Conservation (phyloP, 2,329 filamentous ascomycete species). For the Fusarium irregulare region DNA sequence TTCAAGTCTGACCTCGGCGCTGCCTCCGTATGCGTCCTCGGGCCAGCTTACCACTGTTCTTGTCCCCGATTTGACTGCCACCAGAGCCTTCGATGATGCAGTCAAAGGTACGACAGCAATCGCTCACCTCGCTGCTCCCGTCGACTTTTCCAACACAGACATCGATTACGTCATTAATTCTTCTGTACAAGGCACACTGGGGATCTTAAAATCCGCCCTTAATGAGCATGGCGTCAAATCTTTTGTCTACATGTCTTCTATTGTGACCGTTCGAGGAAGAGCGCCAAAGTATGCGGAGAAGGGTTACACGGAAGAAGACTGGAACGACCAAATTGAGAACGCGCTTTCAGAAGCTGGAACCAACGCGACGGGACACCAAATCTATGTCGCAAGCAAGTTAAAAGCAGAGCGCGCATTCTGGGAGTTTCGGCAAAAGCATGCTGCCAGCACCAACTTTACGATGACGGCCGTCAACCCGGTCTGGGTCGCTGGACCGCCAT, state of each 20-base stretch:
- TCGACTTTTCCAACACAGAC: slow-evolving; percentile 12
- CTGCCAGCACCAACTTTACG: background rate
- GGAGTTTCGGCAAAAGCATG: slow-evolving; percentile 1
- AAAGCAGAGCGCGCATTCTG: slow-evolving; percentile 26
- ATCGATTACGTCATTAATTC: slow-evolving; percentile 21
- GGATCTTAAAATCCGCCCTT: background rate
- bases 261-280: slow-evolving; percentile 3
- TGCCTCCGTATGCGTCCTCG: slow-evolving; percentile 1
- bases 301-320: slow-evolving; percentile 17
- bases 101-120: background rate
- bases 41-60: background rate
- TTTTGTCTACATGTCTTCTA: slow-evolving; percentile 16
- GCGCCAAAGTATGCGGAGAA: background rate
- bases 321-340: slow-evolving; percentile 23
- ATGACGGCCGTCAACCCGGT: slow-evolving; percentile 25
- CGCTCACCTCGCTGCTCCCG: slow-evolving; percentile 15
- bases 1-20: slow-evolving; percentile 6
- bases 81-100: slow-evolving; percentile 10
- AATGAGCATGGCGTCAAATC: background rate
- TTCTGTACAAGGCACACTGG: slow-evolving; percentile 11
- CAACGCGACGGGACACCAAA: slow-evolving; percentile 9
- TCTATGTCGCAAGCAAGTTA: slow-evolving; percentile 20
- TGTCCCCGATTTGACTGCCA: background rate
- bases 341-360: background rate
- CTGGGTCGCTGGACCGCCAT: slow-evolving; percentile 14